Conservation (phyloP, 2,329 filamentous ascomycete genomes). For the Pseudogymnoascus destructans region DNA sequence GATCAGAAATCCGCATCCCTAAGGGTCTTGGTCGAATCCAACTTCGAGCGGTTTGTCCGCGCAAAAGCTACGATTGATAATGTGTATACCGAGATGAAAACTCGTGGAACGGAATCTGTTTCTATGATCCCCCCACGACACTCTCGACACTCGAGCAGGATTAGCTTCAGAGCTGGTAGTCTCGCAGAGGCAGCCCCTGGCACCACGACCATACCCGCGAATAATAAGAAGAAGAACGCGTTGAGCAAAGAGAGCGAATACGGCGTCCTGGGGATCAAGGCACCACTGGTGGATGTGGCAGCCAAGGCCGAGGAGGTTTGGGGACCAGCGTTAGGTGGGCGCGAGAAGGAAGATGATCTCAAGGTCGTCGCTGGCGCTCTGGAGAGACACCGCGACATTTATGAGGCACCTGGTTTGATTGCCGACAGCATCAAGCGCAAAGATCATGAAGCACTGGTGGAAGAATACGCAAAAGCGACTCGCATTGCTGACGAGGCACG, state of each 20-base stretch:
- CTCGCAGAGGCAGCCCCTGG: slow-evolving; percentile 25
- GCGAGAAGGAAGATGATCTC: slow-evolving; percentile 79
- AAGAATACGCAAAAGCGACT: slow-evolving; percentile 75
- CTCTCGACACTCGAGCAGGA: slow-evolving; percentile 27
- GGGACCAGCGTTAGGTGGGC: slow-evolving; percentile 83
- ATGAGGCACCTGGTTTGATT: slow-evolving; percentile 66
- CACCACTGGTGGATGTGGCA: slow-evolving; percentile 74
- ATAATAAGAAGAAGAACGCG: slow-evolving; percentile 71
- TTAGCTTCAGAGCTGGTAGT: slow-evolving; percentile 29
- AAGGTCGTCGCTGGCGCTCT: slow-evolving; percentile 65
- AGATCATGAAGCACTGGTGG: slow-evolving; percentile 77
- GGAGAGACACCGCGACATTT: slow-evolving; percentile 66
- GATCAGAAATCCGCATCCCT: slow-evolving; percentile 95
- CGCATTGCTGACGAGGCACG: slow-evolving; percentile 69
- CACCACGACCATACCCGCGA: slow-evolving; percentile 30
- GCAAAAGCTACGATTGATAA: slow-evolving; percentile 98
- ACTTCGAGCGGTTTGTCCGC: slow-evolving; percentile 95
- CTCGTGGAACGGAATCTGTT: slow-evolving; percentile 38
- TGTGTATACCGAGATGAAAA: slow-evolving; percentile 97
- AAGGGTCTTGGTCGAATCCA: slow-evolving; percentile 91
- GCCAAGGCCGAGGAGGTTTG: slow-evolving; percentile 95
- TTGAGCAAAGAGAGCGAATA: slow-evolving; percentile 87
- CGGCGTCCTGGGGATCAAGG: slow-evolving; percentile 76
- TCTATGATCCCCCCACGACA: slow-evolving; percentile 26
- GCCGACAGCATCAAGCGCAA: slow-evolving; percentile 78